Evolutionary conservation across 2,329 filamentous ascomycete genomes (phyloP).

Genomic region (Cladophialophora immunda): DNA sequence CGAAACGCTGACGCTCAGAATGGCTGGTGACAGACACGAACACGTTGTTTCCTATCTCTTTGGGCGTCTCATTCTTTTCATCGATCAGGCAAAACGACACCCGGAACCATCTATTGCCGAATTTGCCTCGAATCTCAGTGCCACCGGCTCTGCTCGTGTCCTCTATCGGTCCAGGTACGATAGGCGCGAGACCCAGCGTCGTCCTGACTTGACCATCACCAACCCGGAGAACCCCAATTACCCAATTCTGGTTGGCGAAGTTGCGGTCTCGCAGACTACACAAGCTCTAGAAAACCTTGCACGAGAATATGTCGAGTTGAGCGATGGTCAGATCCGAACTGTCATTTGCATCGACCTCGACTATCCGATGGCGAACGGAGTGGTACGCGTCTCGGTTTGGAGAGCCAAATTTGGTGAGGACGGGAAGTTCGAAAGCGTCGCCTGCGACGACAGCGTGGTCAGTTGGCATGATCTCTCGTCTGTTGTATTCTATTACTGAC

Average conservation of each 20-base stretch:
- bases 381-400: conserved; percentile 11
- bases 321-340: conserved; percentile 7
- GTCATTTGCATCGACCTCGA: conserved; percentile 18
- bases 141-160: neutral
- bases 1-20: conserved; percentile 12
- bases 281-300: neutral
- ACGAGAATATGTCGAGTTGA: conserved; percentile 15
- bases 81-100: neutral
- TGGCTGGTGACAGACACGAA: conserved; percentile 8
- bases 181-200: neutral
- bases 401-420: conserved; percentile 14
- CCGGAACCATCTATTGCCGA: neutral
- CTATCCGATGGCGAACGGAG: neutral
- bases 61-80: neutral
- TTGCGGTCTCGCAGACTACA: conserved; percentile 13
- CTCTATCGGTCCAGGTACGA: neutral
- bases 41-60: neutral
- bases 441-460: conserved; percentile 16
- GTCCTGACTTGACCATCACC: neutral
- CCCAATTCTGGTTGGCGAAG: conserved; percentile 15
- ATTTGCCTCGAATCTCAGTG: neutral
- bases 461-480: neutral
- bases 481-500: neutral
- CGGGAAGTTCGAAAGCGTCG: conserved; percentile 7
- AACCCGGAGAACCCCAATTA: neutral